Evolutionary conservation across 2,329 filamentous ascomycete genomes (phyloP).

Genomic region (Colletotrichum shisoi): DNA sequence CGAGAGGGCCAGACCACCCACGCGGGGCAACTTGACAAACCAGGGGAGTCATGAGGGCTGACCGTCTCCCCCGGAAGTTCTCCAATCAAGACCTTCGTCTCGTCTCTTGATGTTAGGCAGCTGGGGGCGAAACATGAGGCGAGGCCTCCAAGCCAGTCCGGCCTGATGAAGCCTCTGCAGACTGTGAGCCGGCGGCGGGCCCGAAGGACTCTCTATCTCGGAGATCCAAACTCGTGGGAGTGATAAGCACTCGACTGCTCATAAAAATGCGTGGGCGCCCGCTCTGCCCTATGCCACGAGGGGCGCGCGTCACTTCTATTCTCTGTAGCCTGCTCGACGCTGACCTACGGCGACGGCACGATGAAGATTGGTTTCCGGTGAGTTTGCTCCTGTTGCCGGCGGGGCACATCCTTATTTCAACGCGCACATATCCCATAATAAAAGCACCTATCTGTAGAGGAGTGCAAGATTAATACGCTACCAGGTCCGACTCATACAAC

Average conservation of each 20-base stretch:
- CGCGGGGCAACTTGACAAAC: conserved; percentile 11
- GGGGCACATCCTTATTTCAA: background rate
- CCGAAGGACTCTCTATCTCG: background rate
- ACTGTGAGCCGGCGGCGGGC: background rate
- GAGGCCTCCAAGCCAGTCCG: conserved; percentile 23
- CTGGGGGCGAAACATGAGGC: conserved; percentile 18
- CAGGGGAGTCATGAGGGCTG: background rate
- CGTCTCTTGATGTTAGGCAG: conserved; percentile 1
- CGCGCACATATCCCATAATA: background rate
- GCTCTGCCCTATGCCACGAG: background rate
- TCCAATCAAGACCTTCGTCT: background rate
- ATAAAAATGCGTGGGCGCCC: background rate
- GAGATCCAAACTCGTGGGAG: background rate
- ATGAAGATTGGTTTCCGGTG: conserved; percentile 29
- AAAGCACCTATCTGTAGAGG: background rate
- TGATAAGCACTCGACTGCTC: background rate
- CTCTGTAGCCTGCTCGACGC: background rate
- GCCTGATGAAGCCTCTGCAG: background rate
- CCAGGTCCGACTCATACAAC: conserved; percentile 23
- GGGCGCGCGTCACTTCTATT: background rate
- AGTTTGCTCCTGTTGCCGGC: background rate
- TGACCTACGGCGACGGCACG: conserved; percentile 30
- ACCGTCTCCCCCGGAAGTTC: background rate
- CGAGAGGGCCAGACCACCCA: background rate
- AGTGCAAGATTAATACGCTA: background rate